These are phyloP conservation scores for Hyaloscypha bicolor DNA, from an alignment of 495 filamentous ascomycete species.

Conservation along the genomic window DNA sequence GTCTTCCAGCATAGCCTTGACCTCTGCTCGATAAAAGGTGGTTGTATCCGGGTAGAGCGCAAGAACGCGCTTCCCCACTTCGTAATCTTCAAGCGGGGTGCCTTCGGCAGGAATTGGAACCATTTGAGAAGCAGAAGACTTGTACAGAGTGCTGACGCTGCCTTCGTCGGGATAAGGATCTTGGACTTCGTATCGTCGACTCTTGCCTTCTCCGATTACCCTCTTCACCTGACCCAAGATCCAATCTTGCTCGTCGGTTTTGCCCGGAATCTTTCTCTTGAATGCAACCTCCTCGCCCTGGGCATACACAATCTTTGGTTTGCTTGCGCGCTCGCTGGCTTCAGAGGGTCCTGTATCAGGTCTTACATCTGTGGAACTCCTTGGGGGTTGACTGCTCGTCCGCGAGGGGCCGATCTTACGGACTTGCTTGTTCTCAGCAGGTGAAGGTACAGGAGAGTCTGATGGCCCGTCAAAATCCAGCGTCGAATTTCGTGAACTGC, in stretches of 20 bases:
- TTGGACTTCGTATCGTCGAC: conserved; percentile 91
- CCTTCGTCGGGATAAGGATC: conserved; percentile 84
- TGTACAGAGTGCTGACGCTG: conserved; percentile 72
- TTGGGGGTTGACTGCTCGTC: conserved; percentile 54
- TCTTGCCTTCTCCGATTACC: conserved; percentile 82
- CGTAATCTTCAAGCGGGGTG: conserved; percentile 65
- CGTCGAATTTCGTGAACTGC: conserved; percentile 52
- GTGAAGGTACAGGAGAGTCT: conserved; percentile 71
- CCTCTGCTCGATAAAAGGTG: conserved; percentile 95
- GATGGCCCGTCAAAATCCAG: conserved; percentile 70
- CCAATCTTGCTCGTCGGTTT: conserved; percentile 73
- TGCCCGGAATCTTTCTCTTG: conserved; percentile 70
- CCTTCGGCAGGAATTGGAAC: conserved; percentile 75
- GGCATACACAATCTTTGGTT: conserved; percentile 55
- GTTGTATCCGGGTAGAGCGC: conserved; percentile 90
- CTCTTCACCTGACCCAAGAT: conserved; percentile 88
- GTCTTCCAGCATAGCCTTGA: conserved; percentile 67
- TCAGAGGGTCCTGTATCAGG: conserved; percentile 12
- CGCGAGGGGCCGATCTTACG: conserved; percentile 36
- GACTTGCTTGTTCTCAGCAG: conserved; percentile 44
- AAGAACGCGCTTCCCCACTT: conserved; percentile 77
- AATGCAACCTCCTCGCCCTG: conserved; percentile 85
- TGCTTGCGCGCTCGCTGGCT: conserved; percentile 26
- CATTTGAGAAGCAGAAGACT: conserved; percentile 76
- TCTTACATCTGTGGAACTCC: neutral